These are phyloP conservation scores for Leucaena leucocephala DNA, from an alignment of 306 rosid genomes.

Conservation along the genomic window DNA sequence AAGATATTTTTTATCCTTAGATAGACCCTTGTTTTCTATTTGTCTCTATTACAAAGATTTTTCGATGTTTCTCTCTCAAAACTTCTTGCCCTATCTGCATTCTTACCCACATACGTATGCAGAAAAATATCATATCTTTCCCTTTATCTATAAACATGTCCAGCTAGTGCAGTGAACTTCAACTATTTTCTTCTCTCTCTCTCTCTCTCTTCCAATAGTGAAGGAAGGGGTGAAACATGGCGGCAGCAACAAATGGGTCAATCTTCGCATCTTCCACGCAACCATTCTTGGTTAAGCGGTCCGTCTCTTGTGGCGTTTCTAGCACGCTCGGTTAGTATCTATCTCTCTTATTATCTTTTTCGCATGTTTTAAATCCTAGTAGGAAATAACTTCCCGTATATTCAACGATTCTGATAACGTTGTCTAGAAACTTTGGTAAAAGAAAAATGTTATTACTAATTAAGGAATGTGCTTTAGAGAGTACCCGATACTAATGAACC, in stretches of 20 bases:
- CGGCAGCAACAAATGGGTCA: constrained; percentile 55
- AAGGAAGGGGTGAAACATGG: constrained; percentile 50
- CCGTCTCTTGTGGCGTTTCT: constrained; percentile 13
- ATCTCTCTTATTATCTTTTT: neutral
- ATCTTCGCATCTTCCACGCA: constrained; percentile 60
- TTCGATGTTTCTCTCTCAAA: constrained; percentile 3
- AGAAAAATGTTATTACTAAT: neutral
- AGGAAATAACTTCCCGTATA: constrained; percentile 6
- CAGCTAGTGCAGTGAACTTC: neutral
- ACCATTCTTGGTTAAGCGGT: constrained; percentile 43
- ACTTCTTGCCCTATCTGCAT: constrained; percentile 1
- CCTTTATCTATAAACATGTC: constrained; percentile 26
- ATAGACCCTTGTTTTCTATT: constrained; percentile 25
- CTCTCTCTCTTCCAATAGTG: neutral
- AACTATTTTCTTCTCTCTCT: neutral
- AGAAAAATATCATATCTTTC: constrained; percentile 29
- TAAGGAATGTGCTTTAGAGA: neutral
- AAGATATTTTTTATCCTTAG: constrained; percentile 48
- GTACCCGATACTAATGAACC: neutral
- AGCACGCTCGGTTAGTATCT: constrained; percentile 54
- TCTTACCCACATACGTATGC: constrained; percentile 6
- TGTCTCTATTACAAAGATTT: constrained; percentile 21
- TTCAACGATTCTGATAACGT: constrained; percentile 6
- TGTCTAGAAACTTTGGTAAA: constrained; percentile 23
- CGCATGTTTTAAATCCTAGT: neutral